Evolutionary conservation across 192 early-diverging fungal genomes (phyloP).

Genomic region (Gryganskiella cystojenkinii): DNA sequence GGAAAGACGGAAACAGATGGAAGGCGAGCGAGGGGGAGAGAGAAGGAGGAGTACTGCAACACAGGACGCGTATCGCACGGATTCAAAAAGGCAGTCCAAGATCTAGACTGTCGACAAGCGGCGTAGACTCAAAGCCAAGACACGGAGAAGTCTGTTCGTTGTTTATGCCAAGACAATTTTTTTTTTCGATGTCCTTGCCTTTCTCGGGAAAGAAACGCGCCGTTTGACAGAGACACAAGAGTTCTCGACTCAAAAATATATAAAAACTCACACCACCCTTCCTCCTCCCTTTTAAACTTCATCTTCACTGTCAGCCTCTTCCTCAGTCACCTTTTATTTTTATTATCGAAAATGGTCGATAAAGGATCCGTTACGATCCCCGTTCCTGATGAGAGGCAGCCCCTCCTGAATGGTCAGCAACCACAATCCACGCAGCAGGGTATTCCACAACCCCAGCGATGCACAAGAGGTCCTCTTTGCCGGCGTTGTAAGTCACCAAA

Average conservation of each 20-base stretch:
- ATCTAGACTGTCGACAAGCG: no score
- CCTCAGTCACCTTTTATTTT: neutral
- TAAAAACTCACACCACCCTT: neutral
- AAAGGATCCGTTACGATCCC: slow-evolving; percentile 11
- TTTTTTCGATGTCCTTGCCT: no score
- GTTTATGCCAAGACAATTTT: no score
- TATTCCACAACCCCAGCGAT: neutral
- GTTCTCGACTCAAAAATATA: neutral
- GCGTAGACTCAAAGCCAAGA: no score
- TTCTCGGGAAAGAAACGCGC: no score
- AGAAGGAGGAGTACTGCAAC: no score
- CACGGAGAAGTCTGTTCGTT: no score
- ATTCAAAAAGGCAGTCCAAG: no score
- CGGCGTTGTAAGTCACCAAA: slow-evolving; percentile 10
- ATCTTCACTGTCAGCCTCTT: neutral
- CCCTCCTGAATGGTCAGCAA: neutral
- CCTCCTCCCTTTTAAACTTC: neutral
- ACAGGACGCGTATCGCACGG: no score
- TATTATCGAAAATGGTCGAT: slow-evolving; percentile 5
- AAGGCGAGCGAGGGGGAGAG: no score
- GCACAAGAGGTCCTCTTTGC: slow-evolving; percentile 16
- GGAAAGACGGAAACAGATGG: no score
- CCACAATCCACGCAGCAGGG: neutral
- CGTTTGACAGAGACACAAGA: no score
- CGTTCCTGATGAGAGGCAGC: neutral